Percentiles rank a stretch among this genome's conserved stretches.
phyloP scores from a whole-genome alignment of 1,284 basidiomycete species.

The Microbotryum scabiosae region DNA sequence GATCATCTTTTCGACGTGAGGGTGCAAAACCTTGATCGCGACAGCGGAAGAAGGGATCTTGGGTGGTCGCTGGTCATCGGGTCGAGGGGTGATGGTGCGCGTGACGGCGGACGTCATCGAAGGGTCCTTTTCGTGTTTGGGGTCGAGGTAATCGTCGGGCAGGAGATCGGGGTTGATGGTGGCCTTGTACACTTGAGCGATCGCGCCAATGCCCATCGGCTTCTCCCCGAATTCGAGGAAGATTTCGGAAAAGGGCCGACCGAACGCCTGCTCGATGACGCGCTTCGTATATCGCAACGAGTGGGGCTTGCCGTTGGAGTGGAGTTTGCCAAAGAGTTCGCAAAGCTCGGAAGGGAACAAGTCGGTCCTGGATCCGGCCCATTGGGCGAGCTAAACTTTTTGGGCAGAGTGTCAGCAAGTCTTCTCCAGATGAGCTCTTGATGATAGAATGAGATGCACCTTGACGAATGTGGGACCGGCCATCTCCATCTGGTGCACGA shows the following conservation, averaged over 20 bases:
- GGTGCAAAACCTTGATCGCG: conserved; percentile 94
- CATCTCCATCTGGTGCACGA: conserved; percentile 82
- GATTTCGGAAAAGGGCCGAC: conserved; percentile 64
- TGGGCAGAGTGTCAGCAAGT: background rate
- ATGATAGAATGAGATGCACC: conserved; percentile 44
- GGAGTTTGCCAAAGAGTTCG: conserved; percentile 71
- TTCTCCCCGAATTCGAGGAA: conserved; percentile 81
- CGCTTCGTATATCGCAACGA: conserved; percentile 68
- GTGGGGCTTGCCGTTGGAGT: conserved; percentile 83
- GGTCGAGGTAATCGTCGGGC: conserved; percentile 46
- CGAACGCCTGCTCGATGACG: conserved; percentile 78
- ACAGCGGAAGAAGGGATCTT: conserved; percentile 70
- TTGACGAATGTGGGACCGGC: conserved; percentile 98
- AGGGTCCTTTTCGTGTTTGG: conserved; percentile 33
- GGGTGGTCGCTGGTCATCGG: conserved; percentile 39
- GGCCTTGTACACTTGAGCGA: conserved; percentile 89
- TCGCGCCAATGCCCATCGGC: conserved; percentile 95
- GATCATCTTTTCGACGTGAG: conserved; percentile 70
- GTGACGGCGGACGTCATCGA: conserved; percentile 33
- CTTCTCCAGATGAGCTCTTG: background rate
- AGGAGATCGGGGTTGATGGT: conserved; percentile 73
- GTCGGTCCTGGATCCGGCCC: conserved; percentile 93
- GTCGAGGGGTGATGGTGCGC: conserved; percentile 45
- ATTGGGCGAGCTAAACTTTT: conserved; percentile 72
- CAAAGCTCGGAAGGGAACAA: conserved; percentile 91